Evolutionary conservation across 2,329 filamentous ascomycete species (phyloP), one percentile per base, ranked within the genome.

Genomic region (Colletotrichum chlorophyti): DNA sequence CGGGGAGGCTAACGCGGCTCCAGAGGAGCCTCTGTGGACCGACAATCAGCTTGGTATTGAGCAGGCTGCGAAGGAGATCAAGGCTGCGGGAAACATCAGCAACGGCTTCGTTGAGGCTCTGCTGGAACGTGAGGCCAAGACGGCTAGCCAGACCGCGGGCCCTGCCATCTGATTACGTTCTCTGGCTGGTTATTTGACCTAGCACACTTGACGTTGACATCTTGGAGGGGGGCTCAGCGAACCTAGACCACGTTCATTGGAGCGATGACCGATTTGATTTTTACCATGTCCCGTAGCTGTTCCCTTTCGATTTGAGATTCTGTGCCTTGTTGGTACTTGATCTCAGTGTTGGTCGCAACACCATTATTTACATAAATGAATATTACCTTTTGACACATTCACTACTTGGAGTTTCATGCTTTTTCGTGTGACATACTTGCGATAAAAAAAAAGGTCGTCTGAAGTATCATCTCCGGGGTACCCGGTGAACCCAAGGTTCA

Each of bases 21-120:
- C 84, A 35, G 81, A 82, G 65, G 76, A 85, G 70, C 89, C 93
- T n/a, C 87, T 99, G 35, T 99, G 95, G 95, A 95, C 91, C 2
- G 88, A 97, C 68, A 81, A 84, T 67, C 95, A 99, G 81, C 85
- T 99, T 53, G 91, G 89, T 35, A 83, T 97, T 43, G 83, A 86
- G 58, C 81, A 91, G 68, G 79, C 85, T 12, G 79, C 86, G 47
- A 79, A 83, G 69, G 84, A 89, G 70, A 83, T 91, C 67, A 77
- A 79, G 68, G 79, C 78, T 29, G 75, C 73, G 15, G 67, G 67
- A 32, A 69, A 74, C 60, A 70, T 69, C 23, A 66, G 64, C 40
- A 71, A 69, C 48, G 71, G 77, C 51, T 71, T 88, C 64, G 85
- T 84, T 59, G 84, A 88, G 69, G 77, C 81, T 37, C 76, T 88